Conservation (phyloP, 228 moss, liverwort and hornwort species). For the Sphagnum fallax region DNA sequence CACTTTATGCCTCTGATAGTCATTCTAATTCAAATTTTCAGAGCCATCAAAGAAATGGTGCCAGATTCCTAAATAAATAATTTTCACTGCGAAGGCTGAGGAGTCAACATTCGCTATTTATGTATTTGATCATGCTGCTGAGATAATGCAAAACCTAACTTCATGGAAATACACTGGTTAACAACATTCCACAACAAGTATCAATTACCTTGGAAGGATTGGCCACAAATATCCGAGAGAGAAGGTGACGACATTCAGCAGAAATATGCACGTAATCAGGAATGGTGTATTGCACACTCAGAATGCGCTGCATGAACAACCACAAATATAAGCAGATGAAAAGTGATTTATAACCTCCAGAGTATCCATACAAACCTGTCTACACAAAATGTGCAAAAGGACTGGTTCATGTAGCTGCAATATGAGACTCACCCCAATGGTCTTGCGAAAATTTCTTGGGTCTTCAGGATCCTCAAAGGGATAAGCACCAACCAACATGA, state of each 20-base stretch:
- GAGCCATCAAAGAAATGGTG: neutral
- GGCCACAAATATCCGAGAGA: conserved; percentile 92
- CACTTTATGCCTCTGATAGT: neutral
- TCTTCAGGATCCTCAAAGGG: conserved; percentile 99
- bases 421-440: conserved; percentile 66
- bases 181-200: neutral
- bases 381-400: too few species aligned
- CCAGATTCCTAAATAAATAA: too few species aligned
- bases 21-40: neutral
- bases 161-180: neutral
- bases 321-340: neutral
- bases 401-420: neutral
- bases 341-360: too few species aligned
- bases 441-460: conserved; percentile 90
- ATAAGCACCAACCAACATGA: conserved; percentile 98
- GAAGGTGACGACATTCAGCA: conserved; percentile 75
- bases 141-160: neutral
- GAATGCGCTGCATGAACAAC: conserved; percentile 55
- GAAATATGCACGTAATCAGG: conserved; percentile 95
- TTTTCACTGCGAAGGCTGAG: too few species aligned
- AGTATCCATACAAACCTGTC: too few species aligned
- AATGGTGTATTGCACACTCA: conserved; percentile 96
- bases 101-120: too few species aligned
- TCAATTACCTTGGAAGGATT: conserved; percentile 72
- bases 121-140: neutral